A percentile compares a stretch with the other conserved stretches of the same genome.
Evolutionary conservation across 495 filamentous ascomycete species (phyloP).

Genomic region (Tetracladium marchalianum): DNA sequence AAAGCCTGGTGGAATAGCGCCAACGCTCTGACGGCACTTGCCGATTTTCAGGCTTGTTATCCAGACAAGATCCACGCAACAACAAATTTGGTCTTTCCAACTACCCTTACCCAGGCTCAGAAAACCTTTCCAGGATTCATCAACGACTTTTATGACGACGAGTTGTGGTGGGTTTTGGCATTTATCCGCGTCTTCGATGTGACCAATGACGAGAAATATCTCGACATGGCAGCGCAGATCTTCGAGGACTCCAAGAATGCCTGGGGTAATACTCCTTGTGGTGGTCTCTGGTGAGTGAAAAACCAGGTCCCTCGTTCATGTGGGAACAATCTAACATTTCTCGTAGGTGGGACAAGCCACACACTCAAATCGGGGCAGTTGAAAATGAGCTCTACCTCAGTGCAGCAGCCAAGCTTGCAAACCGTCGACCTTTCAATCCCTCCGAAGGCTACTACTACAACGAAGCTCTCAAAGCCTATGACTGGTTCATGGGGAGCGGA

Average conservation of each 20-base stretch:
- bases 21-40: conserved; percentile 55
- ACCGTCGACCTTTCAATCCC: conserved; percentile 36
- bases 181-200: conserved; percentile 57
- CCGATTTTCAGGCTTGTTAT: conserved; percentile 45
- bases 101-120: conserved; percentile 23
- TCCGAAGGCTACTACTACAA: conserved; percentile 40
- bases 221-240: conserved; percentile 47
- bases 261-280: conserved; percentile 41
- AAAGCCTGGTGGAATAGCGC: conserved; percentile 70
- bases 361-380: conserved; percentile 54
- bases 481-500: conserved; percentile 56
- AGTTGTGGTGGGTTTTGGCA: conserved; percentile 64
- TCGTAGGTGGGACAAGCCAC: conserved; percentile 48
- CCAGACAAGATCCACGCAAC: conserved; percentile 21
- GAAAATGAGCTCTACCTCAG: conserved; percentile 66
- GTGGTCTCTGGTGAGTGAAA: conserved; percentile 42
- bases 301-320: neutral
- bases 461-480: conserved; percentile 49
- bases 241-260: conserved; percentile 48
- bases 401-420: conserved; percentile 62
- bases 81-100: conserved; percentile 23
- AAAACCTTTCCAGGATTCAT: conserved; percentile 32
- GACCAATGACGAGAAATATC: conserved; percentile 40
- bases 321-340: neutral
- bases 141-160: conserved; percentile 61